Conservation (phyloP, 176 grass and related monocot genomes). For the Juncus inflexus region DNA sequence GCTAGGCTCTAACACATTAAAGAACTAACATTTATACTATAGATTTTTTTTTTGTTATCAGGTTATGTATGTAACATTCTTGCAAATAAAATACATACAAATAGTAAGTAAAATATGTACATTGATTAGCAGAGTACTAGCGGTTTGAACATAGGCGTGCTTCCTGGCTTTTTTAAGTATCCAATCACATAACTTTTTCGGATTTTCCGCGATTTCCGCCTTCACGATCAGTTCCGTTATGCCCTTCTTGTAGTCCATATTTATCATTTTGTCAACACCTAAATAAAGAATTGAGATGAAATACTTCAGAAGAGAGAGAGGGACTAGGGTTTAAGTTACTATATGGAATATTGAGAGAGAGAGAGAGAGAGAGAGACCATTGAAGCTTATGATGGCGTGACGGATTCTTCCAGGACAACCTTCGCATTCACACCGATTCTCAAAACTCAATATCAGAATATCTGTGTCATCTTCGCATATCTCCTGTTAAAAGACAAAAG, state of each 20-base stretch:
- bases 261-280: not conserved
- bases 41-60: no score
- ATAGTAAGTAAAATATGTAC: no score
- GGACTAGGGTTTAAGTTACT: no score
- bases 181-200: not conserved
- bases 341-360: no score
- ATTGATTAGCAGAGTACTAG: no score
- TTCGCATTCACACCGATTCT: not conserved
- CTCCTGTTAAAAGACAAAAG: not conserved
- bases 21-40: no score
- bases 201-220: not conserved
- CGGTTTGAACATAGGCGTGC: not conserved
- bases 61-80: no score
- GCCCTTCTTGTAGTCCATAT: slow-evolving; percentile 4
- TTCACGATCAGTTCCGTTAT: not conserved
- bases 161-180: not conserved
- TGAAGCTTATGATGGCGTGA: not conserved
- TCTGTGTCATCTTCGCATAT: not conserved
- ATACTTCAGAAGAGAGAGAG: no score
- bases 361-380: not conserved
- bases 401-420: not conserved
- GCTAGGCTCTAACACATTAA: no score
- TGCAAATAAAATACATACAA: no score
- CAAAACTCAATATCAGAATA: not conserved
- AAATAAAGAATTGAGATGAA: not conserved